A percentile compares a stretch with the other conserved stretches of the same genome.
Evolutionary conservation across 2,329 filamentous ascomycete genomes (phyloP).

Genomic region (Fusarium sp.): DNA sequence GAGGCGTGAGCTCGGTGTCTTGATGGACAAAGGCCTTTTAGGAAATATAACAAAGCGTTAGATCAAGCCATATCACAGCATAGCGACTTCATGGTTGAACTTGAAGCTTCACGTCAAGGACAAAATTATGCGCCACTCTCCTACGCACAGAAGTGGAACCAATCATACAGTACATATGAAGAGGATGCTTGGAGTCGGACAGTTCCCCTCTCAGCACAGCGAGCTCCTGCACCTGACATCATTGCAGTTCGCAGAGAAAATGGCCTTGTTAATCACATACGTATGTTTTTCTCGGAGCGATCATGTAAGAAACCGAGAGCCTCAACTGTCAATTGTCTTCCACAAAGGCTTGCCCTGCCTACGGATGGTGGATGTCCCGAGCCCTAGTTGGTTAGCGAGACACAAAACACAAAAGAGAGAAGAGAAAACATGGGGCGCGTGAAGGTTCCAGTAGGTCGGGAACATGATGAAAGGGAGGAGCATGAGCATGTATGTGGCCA

Average conservation of each 20-base stretch:
- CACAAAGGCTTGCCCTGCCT: background rate
- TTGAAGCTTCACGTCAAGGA: background rate
- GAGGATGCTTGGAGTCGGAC: background rate
- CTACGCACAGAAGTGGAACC: background rate
- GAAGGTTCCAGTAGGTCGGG: slow-evolving; percentile 8
- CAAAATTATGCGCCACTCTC: background rate
- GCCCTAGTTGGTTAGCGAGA: background rate
- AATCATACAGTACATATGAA: background rate
- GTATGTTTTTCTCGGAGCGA: background rate
- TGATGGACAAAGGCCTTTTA: background rate
- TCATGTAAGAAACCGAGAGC: slow-evolving; percentile 1
- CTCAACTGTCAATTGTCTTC: background rate
- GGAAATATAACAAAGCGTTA: background rate
- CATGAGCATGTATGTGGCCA: slow-evolving; percentile 12
- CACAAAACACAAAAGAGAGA: background rate
- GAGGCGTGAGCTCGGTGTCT: background rate
- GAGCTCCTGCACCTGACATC: background rate
- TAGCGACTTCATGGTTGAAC: background rate
- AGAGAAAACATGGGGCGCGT: slow-evolving; percentile 1
- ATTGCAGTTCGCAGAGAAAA: background rate
- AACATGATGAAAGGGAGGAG: slow-evolving; percentile 10
- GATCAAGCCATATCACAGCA: background rate
- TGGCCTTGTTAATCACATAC: background rate
- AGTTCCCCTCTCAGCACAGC: background rate
- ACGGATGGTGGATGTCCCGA: background rate